Evolutionary conservation across 2,329 filamentous ascomycete genomes (phyloP), one percentile per base, ranked within the genome.

Genomic region (Alternaria consortialis): DNA sequence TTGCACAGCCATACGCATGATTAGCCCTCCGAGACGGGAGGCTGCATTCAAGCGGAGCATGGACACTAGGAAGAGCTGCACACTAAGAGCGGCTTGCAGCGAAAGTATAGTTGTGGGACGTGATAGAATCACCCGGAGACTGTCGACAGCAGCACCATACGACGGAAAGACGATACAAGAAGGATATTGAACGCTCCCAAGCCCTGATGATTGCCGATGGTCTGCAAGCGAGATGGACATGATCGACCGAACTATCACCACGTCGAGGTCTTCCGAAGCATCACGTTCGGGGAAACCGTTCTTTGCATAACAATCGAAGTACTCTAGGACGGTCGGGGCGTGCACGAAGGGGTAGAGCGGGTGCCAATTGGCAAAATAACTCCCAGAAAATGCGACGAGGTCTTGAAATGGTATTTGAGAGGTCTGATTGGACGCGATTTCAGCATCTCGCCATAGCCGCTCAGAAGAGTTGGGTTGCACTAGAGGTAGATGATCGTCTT

Each of bases 341-440:
- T 86, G 84, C 5, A 88, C 76, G 55, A 86, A 87, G 0, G 86
- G 86, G 42, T 86, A 83, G 2, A 84, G 79, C 0, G 84, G 82
- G 64, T 88, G 86, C 86, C 86, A 88, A 15, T 83, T 80, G 25
- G 86, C 80, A 61, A 88, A 88, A 63, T 86, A 88, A 47, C 80
- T 83, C 50, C 78, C 79, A 6, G 83, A 84, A 82, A 84, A 86
- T 4, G 77, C 70, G 1, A 85, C 76, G 15, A 87, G 74, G 17
- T 84, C 77, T 8, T 85, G 83, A 60, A 87, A 87, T 0, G 71
- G 67, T n/a, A 79, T 58, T 7, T 17, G 29, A 9, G 53, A 44
- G 4, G 76, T 61, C 9, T 36, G 20, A 5, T 46, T 55, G 29
- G 44, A 13, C 12, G 31, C 34, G 17, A 67, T 59, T 62, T 84